phyloP scores from a whole-genome alignment of 2,329 filamentous ascomycete species.

The Neonectria neomacrospora region DNA sequence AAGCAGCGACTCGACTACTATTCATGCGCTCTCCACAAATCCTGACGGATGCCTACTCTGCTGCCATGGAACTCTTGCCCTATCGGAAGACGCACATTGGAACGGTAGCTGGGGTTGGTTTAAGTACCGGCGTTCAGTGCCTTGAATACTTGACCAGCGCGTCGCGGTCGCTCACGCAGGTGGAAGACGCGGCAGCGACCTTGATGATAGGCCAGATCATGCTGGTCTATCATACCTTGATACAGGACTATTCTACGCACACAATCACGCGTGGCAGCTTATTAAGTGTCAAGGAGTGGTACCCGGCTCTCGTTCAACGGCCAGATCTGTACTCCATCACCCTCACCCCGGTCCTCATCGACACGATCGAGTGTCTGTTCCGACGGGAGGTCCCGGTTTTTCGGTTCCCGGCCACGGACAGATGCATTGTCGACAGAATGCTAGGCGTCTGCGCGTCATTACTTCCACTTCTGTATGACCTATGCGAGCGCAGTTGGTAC shows the following conservation, averaged over 20 bases:
- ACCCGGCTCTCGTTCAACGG: conserved; percentile 13
- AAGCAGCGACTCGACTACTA: conserved; percentile 2
- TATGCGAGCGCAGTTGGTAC: conserved; percentile 24
- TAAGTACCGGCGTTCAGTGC: conserved; percentile 6
- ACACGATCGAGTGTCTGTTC: conserved; percentile 29
- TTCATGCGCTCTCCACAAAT: conserved; percentile 11
- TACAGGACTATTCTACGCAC: conserved; percentile 6
- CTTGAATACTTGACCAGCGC: conserved; percentile 6
- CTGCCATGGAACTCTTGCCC: conserved; percentile 10
- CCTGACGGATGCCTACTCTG: conserved; percentile 17
- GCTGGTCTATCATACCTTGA: conserved; percentile 23
- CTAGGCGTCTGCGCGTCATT: conserved; percentile 26
- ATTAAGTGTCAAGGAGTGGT: conserved; percentile 20
- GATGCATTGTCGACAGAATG: conserved; percentile 25
- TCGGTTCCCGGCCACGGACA: conserved; percentile 1
- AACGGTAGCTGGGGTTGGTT: background rate
- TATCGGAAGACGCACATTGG: background rate
- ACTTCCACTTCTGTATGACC: conserved; percentile 22
- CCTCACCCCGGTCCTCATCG: conserved; percentile 24
- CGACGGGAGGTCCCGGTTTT: conserved; percentile 25
- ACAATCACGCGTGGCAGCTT: conserved; percentile 16
- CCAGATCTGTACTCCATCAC: conserved; percentile 24
- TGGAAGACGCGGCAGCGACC: conserved; percentile 11
- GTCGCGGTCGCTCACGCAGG: background rate
- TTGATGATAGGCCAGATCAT: conserved; percentile 23